Evolutionary conservation across 2,329 filamentous ascomycete species (phyloP).

Genomic region (Fusarium equiseti): DNA sequence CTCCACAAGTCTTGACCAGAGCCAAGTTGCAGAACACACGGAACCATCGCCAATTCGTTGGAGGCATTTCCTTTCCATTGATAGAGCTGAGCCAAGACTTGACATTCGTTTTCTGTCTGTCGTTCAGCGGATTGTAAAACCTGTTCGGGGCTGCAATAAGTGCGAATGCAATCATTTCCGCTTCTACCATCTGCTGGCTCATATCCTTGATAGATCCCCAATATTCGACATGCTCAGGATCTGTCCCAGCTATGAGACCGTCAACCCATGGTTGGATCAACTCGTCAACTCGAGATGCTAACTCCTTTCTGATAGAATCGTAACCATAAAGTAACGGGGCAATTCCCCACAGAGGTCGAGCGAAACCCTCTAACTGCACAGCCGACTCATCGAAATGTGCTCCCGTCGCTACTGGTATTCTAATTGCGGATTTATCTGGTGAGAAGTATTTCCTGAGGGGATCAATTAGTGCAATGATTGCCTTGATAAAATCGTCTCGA

Average conservation of each 20-base stretch:
- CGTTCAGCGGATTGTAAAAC: conserved; percentile 50
- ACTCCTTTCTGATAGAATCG: conserved; percentile 31
- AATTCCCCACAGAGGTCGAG: conserved; percentile 54
- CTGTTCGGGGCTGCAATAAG: conserved; percentile 57
- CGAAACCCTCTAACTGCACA: conserved; percentile 61
- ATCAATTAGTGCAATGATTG: conserved; percentile 51
- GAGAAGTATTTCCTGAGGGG: conserved; percentile 54
- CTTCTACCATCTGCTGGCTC: conserved; percentile 67
- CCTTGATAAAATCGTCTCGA: conserved; percentile 53
- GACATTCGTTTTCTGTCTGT: conserved; percentile 53
- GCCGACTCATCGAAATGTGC: conserved; percentile 59
- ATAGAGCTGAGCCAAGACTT: conserved; percentile 57
- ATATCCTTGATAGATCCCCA: conserved; percentile 61
- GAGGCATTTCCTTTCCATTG: conserved; percentile 59
- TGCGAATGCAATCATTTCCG: conserved; percentile 63
- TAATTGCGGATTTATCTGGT: conserved; percentile 51
- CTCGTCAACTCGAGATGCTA: conserved; percentile 5
- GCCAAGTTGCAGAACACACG: conserved; percentile 63
- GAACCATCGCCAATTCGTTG: conserved; percentile 67
- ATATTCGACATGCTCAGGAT: conserved; percentile 55
- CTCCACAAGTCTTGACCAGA: conserved; percentile 56
- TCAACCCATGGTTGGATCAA: conserved; percentile 49
- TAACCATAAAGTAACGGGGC: conserved; percentile 56
- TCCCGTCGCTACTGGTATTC: conserved; percentile 53
- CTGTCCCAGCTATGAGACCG: conserved; percentile 50